Percentiles rank a stretch among this genome's conserved stretches.
These are phyloP conservation scores for Chytriomyces confervae DNA, from an alignment of 192 early-diverging fungal genomes.

Conservation along the genomic window DNA sequence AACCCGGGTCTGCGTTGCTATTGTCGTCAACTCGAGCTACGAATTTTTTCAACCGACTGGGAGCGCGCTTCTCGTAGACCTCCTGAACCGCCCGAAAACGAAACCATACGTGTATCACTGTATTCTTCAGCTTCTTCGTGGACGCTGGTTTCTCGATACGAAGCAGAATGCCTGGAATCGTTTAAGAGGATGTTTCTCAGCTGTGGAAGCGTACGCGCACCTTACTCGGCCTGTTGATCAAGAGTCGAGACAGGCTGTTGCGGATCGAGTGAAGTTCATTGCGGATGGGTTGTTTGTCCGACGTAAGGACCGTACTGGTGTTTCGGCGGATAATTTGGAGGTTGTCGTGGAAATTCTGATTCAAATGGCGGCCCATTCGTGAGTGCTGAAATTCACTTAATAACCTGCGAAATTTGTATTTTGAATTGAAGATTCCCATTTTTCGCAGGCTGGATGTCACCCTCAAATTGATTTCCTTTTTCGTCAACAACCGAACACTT, in stretches of 20 bases:
- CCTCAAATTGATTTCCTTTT: conserved; percentile 41
- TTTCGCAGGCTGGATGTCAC: conserved; percentile 42
- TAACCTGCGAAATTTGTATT: neutral
- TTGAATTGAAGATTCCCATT: neutral
- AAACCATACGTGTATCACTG: conserved; percentile 47
- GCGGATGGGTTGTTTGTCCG: conserved; percentile 52
- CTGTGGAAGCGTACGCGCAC: conserved; percentile 37
- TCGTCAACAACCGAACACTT: conserved; percentile 36
- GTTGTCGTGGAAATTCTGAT: conserved; percentile 49
- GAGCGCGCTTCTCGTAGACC: conserved; percentile 45
- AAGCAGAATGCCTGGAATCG: conserved; percentile 34
- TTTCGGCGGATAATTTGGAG: conserved; percentile 50
- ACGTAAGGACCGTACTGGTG: conserved; percentile 29
- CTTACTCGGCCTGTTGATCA: conserved; percentile 44
- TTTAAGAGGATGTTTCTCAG: conserved; percentile 37
- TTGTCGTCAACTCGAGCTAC: conserved; percentile 47
- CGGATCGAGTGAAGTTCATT: conserved; percentile 49
- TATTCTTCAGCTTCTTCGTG: conserved; percentile 53
- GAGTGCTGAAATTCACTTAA: neutral
- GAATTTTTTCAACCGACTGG: conserved; percentile 53
- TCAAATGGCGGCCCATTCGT: conserved; percentile 60
- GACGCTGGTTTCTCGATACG: conserved; percentile 54
- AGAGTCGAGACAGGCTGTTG: conserved; percentile 45
- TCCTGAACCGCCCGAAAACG: conserved; percentile 35
- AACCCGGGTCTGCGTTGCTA: conserved; percentile 48